Evolutionary conservation across 768 basidiomycete species (phyloP).

Genomic region (Leccinum longicurvipes): DNA sequence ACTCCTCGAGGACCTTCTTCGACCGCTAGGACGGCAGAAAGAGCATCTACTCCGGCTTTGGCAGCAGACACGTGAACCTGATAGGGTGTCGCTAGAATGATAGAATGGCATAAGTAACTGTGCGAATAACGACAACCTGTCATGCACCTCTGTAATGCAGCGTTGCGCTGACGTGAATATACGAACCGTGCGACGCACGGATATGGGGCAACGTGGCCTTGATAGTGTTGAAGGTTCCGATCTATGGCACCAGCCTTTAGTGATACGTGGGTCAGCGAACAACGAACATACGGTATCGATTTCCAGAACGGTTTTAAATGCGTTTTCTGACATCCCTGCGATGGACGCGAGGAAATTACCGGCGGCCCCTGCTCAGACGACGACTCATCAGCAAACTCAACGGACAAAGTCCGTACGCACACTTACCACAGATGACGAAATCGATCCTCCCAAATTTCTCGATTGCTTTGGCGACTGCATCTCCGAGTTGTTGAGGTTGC

Average conservation of each 20-base stretch:
- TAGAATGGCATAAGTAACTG: background rate
- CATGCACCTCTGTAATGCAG: slow-evolving; percentile 73
- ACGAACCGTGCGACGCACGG: slow-evolving; percentile 70
- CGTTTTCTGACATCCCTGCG: slow-evolving; percentile 34
- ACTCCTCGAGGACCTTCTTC: slow-evolving; percentile 97
- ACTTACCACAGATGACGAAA: slow-evolving; percentile 88
- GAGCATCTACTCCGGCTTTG: slow-evolving; percentile 90
- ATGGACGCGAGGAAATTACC: slow-evolving; percentile 95
- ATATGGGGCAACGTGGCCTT: slow-evolving; percentile 84
- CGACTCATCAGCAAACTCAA: background rate
- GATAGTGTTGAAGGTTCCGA: slow-evolving; percentile 92
- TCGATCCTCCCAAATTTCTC: slow-evolving; percentile 84
- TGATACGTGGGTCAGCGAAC: background rate
- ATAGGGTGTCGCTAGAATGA: slow-evolving; percentile 67
- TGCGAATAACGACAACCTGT: background rate
- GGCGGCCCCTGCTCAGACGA: slow-evolving; percentile 67
- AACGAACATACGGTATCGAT: slow-evolving; percentile 74
- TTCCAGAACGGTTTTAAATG: slow-evolving; percentile 88
- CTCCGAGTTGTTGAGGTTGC: slow-evolving; percentile 63
- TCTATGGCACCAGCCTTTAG: slow-evolving; percentile 36
- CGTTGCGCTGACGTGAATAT: slow-evolving; percentile 87
- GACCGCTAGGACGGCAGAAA: slow-evolving; percentile 80
- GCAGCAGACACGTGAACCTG: slow-evolving; percentile 95
- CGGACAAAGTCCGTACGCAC: background rate
- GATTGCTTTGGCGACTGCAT: slow-evolving; percentile 73